Conservation (phyloP, 2,329 filamentous ascomycete genomes). For the Endoconidiophora laricicola region DNA sequence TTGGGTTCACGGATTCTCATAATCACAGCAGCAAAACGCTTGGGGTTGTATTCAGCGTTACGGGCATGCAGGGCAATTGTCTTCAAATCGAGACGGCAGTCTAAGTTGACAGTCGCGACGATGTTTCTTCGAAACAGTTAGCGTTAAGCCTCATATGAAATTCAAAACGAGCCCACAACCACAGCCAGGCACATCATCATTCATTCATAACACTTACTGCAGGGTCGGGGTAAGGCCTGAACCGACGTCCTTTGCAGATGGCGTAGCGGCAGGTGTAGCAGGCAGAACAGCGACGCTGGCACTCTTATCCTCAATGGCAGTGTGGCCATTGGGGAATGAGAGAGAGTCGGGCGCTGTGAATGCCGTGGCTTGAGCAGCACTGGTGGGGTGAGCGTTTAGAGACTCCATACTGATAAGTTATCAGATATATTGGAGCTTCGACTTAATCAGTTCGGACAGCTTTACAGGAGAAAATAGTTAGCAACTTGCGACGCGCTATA, state of each 20-base stretch:
- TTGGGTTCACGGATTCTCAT: slow-evolving; percentile 99
- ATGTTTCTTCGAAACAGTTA: slow-evolving; percentile 69
- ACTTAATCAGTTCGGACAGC: neutral
- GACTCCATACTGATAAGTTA: slow-evolving; percentile 52
- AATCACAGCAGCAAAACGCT: slow-evolving; percentile 98
- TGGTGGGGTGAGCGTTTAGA: slow-evolving; percentile 81
- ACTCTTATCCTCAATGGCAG: slow-evolving; percentile 49
- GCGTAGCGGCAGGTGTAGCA: slow-evolving; percentile 81
- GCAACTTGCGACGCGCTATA: too few species aligned
- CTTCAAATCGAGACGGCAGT: slow-evolving; percentile 94
- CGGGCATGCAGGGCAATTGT: slow-evolving; percentile 95
- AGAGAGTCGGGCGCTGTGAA: slow-evolving; percentile 87
- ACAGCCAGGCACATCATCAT: slow-evolving; percentile 15
- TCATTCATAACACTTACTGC: slow-evolving; percentile 63
- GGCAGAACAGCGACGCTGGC: slow-evolving; percentile 60
- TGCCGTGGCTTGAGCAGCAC: slow-evolving; percentile 82
- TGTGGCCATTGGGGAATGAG: slow-evolving; percentile 73
- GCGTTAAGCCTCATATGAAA: slow-evolving; percentile 21
- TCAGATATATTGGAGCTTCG: neutral
- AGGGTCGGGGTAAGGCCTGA: slow-evolving; percentile 80
- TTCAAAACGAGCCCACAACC: slow-evolving; percentile 18
- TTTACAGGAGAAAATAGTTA: too few species aligned
- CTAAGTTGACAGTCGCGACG: slow-evolving; percentile 94
- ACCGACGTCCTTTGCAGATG: slow-evolving; percentile 63
- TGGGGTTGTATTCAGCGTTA: slow-evolving; percentile 97